Percentiles rank a stretch among this genome's conserved stretches.
phyloP scores from a whole-genome alignment of 768 basidiomycete genomes.

The Vararia minispora region DNA sequence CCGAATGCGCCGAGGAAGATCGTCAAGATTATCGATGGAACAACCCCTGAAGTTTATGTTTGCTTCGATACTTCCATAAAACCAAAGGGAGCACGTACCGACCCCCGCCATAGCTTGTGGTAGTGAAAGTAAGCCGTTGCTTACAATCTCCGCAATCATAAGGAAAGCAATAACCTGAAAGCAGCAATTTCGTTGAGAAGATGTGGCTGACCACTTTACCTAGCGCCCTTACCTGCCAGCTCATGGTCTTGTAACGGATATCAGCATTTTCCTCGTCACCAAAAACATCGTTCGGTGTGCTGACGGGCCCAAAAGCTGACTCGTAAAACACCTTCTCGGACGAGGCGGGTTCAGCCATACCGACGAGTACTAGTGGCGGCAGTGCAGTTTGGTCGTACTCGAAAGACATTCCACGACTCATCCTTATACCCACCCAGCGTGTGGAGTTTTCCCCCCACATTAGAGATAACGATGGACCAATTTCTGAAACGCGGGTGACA shows the following conservation, averaged over 20 bases:
- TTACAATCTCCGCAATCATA: slow-evolving; percentile 49
- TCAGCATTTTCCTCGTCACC: slow-evolving; percentile 31
- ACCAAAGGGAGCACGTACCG: slow-evolving; percentile 21
- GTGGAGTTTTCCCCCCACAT: too few species aligned
- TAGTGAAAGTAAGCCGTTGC: slow-evolving; percentile 44
- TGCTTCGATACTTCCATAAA: background rate
- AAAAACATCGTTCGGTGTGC: slow-evolving; percentile 30
- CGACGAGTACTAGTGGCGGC: too few species aligned
- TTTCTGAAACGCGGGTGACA: too few species aligned
- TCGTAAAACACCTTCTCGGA: too few species aligned
- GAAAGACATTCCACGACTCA: too few species aligned
- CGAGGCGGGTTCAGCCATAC: too few species aligned
- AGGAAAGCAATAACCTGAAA: slow-evolving; percentile 34
- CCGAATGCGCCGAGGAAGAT: slow-evolving; percentile 41
- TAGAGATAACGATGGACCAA: too few species aligned
- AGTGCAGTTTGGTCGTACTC: too few species aligned
- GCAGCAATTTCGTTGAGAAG: background rate
- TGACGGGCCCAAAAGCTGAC: too few species aligned
- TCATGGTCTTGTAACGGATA: slow-evolving; percentile 41
- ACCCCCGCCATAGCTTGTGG: slow-evolving; percentile 41
- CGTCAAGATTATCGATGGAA: slow-evolving; percentile 40
- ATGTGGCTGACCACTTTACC: background rate
- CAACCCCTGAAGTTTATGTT: slow-evolving; percentile 27
- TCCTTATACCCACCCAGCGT: too few species aligned
- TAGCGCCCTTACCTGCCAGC: slow-evolving; percentile 36